These are phyloP conservation scores for Fusarium sp. DNA, from an alignment of 2,329 filamentous ascomycete species.

Conservation along the genomic window DNA sequence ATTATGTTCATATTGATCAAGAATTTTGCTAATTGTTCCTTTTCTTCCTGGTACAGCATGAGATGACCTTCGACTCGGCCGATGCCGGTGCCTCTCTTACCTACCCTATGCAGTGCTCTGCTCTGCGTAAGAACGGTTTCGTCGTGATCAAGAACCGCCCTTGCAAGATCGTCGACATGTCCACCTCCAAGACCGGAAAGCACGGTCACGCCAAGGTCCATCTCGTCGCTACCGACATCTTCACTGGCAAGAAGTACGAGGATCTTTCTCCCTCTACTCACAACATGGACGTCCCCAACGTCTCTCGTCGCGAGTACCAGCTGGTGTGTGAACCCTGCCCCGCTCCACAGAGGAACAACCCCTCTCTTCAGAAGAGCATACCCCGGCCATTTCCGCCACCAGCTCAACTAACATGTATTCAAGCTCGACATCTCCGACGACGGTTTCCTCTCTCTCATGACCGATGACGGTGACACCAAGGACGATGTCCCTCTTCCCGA, in stretches of 20 bases:
- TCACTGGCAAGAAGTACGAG: slow-evolving; percentile 99
- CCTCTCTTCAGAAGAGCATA: slow-evolving; percentile 28
- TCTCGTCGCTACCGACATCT: slow-evolving; percentile 97
- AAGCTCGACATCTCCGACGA: slow-evolving; percentile 95
- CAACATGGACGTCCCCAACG: slow-evolving; percentile 98
- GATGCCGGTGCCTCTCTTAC: slow-evolving; percentile 96
- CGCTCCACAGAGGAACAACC: slow-evolving; percentile 38
- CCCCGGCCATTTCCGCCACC: slow-evolving; percentile 6
- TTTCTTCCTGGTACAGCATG: slow-evolving; percentile 62
- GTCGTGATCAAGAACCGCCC: slow-evolving; percentile 98
- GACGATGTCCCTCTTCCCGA: slow-evolving; percentile 96
- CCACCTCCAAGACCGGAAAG: slow-evolving; percentile 99
- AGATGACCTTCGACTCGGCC: slow-evolving; percentile 85
- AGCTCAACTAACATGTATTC: slow-evolving; percentile 31
- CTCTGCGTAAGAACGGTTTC: slow-evolving; percentile 98
- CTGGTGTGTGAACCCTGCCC: slow-evolving; percentile 74
- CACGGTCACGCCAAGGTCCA: slow-evolving; percentile 99
- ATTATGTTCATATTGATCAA: neutral
- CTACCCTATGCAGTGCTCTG: slow-evolving; percentile 99
- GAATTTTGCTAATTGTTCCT: slow-evolving; percentile 41
- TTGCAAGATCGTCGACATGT: slow-evolving; percentile 99
- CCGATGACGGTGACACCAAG: slow-evolving; percentile 86
- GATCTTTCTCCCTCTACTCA: slow-evolving; percentile 98
- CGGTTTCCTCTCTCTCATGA: slow-evolving; percentile 94
- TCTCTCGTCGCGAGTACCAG: slow-evolving; percentile 90